Percentiles rank a stretch among this genome's conserved stretches.
Evolutionary conservation across 768 basidiomycete genomes (phyloP).

Genomic region (Leucosporidium scottii): DNA sequence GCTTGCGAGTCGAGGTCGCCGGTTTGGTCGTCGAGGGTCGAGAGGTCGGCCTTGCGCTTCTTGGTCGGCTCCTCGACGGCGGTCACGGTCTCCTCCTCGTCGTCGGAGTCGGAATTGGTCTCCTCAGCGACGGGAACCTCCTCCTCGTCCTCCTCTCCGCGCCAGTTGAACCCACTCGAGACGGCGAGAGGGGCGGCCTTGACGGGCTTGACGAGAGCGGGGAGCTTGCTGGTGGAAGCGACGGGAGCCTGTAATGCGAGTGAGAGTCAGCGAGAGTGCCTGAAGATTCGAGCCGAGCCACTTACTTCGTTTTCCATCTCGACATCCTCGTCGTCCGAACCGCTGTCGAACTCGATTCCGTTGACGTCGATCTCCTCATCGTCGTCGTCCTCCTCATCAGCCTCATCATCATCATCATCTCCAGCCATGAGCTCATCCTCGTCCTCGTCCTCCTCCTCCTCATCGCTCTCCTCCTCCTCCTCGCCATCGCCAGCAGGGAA

Average conservation of each 20-base stretch:
- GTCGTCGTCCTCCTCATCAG: constrained; percentile 33
- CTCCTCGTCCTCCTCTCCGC: constrained; percentile 32
- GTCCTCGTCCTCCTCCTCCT: constrained; percentile 20
- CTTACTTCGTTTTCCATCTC: constrained; percentile 24
- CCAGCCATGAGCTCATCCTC: constrained; percentile 40
- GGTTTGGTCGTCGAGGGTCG: constrained; percentile 48
- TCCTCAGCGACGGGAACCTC: constrained; percentile 47
- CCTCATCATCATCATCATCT: constrained; percentile 36
- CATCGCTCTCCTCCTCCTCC: constrained; percentile 37
- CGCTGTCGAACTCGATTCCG: constrained; percentile 42
- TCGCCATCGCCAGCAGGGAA: constrained; percentile 31
- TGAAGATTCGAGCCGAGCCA: not conserved
- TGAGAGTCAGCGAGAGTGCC: not conserved
- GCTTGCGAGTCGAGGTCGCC: constrained; percentile 75
- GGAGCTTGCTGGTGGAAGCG: constrained; percentile 32
- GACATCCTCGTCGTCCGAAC: constrained; percentile 39
- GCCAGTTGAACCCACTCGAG: constrained; percentile 32
- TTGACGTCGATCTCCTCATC: constrained; percentile 24
- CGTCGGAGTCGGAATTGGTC: constrained; percentile 51
- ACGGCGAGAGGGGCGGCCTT: constrained; percentile 28
- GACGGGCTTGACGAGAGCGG: constrained; percentile 4
- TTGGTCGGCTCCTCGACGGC: constrained; percentile 43
- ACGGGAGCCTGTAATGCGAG: constrained; percentile 17
- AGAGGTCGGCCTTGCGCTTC: constrained; percentile 41
- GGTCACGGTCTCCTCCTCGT: constrained; percentile 43